Evolutionary conservation across 495 filamentous ascomycete genomes (phyloP), one percentile per base, ranked within the genome.

Genomic region (Neurospora cerealis): DNA sequence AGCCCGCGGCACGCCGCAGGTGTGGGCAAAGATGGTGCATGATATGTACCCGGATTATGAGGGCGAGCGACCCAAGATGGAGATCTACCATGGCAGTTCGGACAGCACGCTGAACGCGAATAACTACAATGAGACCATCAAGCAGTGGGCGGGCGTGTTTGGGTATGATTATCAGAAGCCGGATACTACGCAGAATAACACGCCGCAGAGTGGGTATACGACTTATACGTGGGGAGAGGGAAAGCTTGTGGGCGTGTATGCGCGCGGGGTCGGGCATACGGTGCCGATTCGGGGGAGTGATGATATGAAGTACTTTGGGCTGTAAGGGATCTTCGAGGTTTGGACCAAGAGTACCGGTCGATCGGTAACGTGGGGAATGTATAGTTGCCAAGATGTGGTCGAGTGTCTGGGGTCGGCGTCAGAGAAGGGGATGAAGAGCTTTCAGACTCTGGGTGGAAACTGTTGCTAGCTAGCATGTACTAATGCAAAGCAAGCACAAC

Each of bases 61-160:
- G 21, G 86, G 86, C n/a, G 21, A 75, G 8, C 76, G 83, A 2
- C 85, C 86, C 32, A 79, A 79, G 71, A 84, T 87, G 84, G 85
- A 87, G 77, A 83, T 88, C 71, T 87, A 84, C 76, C 86, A 87
- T 71, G 86, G 86, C 10, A 81, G 79, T 41, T 75, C 77, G 7
- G 86, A 87, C 71, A 73, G 69, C 0, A 83, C 81, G 9, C 78
- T 88, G 39, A 76, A 74, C n/a, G 77, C 80, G 28, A 79, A 79
- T 70, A 88, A 87, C 77, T 87, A 82, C 74, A 77, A 84, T 36
- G 86, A 88, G 79, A 85, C 81, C 38, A 79, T 86, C 70, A 87
- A 87, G 81, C 80, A 87, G 77, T 88, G 86, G 86, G 80, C 81
- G 8, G 83, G 81, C 24, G 85, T 88, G 1, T 83, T 85, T 36